These are phyloP conservation scores for Tieghemiomyces parasiticus DNA, from an alignment of 192 early-diverging fungal genomes.

Conservation along the genomic window DNA sequence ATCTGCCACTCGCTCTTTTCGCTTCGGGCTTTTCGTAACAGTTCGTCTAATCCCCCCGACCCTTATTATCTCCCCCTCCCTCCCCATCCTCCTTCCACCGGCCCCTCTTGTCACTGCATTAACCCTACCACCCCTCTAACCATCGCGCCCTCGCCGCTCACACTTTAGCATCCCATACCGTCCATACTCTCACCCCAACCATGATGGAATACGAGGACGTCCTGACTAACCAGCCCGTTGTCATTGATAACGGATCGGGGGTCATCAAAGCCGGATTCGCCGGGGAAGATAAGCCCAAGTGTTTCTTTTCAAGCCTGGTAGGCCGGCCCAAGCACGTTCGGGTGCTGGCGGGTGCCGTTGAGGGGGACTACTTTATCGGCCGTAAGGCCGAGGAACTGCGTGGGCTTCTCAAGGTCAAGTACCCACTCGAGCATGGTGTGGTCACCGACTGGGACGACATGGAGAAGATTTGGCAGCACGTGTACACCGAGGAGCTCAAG, in stretches of 20 bases:
- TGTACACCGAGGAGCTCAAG: slow-evolving; percentile 95
- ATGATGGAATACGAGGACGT: slow-evolving; percentile 81
- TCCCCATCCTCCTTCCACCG: too few relatives aligned
- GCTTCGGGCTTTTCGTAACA: too few relatives aligned
- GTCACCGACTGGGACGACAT: slow-evolving; percentile 98
- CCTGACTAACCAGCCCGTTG: slow-evolving; percentile 93
- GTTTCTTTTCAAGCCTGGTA: slow-evolving; percentile 90
- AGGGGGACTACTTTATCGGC: slow-evolving; percentile 93
- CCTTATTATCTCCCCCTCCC: too few relatives aligned
- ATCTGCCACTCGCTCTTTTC: too few relatives aligned
- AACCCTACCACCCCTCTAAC: neutral
- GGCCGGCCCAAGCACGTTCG: slow-evolving; percentile 93
- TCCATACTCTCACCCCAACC: too few relatives aligned
- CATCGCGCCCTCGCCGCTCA: neutral
- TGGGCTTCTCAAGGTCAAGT: slow-evolving; percentile 84
- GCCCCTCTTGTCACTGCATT: too few relatives aligned
- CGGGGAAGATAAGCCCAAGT: slow-evolving; percentile 93
- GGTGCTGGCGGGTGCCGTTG: slow-evolving; percentile 95
- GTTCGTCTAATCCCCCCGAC: too few relatives aligned
- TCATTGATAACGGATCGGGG: slow-evolving; percentile 99
- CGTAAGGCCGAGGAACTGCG: slow-evolving; percentile 89
- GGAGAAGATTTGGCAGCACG: slow-evolving; percentile 95
- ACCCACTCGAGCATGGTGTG: slow-evolving; percentile 95
- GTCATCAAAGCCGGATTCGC: slow-evolving; percentile 99
- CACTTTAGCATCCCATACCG: neutral